Evolutionary conservation across 176 grass and related monocot species (phyloP).

Genomic region (Carex pumila): DNA sequence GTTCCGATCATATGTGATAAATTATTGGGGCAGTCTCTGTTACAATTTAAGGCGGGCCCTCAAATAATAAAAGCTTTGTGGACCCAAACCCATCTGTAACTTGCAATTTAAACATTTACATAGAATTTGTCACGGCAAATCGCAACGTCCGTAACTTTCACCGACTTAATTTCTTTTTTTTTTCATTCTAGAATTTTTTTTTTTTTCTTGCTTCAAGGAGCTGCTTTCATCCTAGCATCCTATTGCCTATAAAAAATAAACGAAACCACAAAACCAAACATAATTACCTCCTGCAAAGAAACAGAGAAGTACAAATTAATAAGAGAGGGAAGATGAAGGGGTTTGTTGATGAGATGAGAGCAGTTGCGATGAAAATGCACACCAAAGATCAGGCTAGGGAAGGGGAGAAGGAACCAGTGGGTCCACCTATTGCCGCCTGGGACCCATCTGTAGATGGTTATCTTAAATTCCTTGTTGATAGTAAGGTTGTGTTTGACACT

Average conservation of each 20-base stretch:
- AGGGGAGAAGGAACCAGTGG: slow-evolving; percentile 71
- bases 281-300: background rate
- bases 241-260: background rate
- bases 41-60: background rate
- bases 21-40: background rate
- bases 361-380: slow-evolving; percentile 77
- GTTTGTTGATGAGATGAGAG: slow-evolving; percentile 91
- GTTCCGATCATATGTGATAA: background rate
- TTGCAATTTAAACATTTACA: background rate
- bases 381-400: slow-evolving; percentile 75
- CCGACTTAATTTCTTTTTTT: too few relatives aligned
- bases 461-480: slow-evolving; percentile 89
- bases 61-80: background rate
- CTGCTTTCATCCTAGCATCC: background rate
- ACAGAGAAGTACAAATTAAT: background rate
- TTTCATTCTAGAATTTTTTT: too few relatives aligned
- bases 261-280: background rate
- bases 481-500: slow-evolving; percentile 67
- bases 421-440: slow-evolving; percentile 55
- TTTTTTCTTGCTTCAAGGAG: background rate
- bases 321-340: slow-evolving; percentile 29
- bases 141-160: background rate
- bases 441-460: slow-evolving; percentile 56
- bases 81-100: background rate
- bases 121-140: background rate